Evolutionary conservation across 192 early-diverging fungal genomes (phyloP).

Genomic region (Umbelopsis ramanniana): DNA sequence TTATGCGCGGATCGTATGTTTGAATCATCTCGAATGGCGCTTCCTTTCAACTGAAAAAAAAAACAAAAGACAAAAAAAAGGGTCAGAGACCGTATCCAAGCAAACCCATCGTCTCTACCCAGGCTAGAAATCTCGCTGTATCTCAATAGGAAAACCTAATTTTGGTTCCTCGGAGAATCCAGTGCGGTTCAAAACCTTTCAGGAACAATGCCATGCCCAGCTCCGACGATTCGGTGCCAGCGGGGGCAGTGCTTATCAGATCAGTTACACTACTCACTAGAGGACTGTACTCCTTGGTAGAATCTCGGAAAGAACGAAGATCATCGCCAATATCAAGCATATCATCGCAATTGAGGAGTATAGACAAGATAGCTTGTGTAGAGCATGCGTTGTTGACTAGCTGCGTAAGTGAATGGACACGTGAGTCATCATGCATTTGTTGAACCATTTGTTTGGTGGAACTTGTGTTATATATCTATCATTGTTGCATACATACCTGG

Average conservation of each 20-base stretch:
- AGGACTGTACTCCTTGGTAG: slow-evolving; percentile 61
- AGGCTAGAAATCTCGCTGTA: neutral
- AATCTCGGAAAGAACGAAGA: slow-evolving; percentile 60
- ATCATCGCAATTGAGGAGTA: slow-evolving; percentile 60
- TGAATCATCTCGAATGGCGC: slow-evolving; percentile 39
- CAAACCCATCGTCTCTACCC: no score
- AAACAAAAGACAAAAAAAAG: neutral
- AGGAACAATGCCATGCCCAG: neutral
- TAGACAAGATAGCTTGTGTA: slow-evolving; percentile 69
- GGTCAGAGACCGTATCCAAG: neutral
- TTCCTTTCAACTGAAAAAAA: slow-evolving; percentile 49
- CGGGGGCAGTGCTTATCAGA: neutral
- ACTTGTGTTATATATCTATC: neutral
- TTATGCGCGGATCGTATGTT: slow-evolving; percentile 16
- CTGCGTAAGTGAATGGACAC: slow-evolving; percentile 38
- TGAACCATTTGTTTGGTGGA: neutral
- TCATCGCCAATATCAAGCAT: slow-evolving; percentile 60
- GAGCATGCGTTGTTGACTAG: slow-evolving; percentile 74
- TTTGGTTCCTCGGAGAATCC: neutral
- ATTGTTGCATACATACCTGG: slow-evolving; percentile 23
- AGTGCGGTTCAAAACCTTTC: neutral
- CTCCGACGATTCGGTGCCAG: neutral
- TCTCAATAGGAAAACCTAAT: neutral
- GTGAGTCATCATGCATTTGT: slow-evolving; percentile 1
- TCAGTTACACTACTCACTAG: slow-evolving; percentile 38